These are phyloP conservation scores for Fraxinus baroniana DNA, from an alignment of 305 asterid genomes.

Conservation along the genomic window DNA sequence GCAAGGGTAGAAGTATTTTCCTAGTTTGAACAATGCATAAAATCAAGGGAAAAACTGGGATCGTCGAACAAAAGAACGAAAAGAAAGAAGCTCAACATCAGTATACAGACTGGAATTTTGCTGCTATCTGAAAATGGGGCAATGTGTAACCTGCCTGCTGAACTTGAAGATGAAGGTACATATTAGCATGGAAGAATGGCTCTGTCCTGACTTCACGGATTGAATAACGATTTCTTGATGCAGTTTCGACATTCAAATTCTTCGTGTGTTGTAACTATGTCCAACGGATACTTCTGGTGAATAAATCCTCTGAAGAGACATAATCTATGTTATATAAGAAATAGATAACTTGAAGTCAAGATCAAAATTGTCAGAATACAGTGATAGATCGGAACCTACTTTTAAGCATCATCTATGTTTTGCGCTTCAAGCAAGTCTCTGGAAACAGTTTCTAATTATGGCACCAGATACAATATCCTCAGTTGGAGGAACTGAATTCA, in stretches of 20 bases:
- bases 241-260: constrained; percentile 83
- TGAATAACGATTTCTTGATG: constrained; percentile 66
- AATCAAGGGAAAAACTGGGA: background rate
- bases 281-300: constrained; percentile 68
- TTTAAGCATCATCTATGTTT: constrained; percentile 60
- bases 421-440: constrained; percentile 69
- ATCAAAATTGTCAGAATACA: background rate
- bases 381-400: constrained; percentile 31
- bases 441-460: constrained; percentile 61
- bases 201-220: constrained; percentile 48
- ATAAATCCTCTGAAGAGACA: constrained; percentile 52
- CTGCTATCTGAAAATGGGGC: background rate
- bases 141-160: constrained; percentile 53
- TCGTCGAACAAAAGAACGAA: background rate
- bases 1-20: background rate
- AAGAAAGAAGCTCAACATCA: background rate
- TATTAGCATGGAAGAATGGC: constrained; percentile 88
- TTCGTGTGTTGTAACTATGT: constrained; percentile 66
- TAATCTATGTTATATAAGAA: too few relatives aligned
- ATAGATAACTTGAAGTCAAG: background rate
- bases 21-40: background rate
- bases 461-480: constrained; percentile 64
- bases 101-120: background rate
- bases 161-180: constrained; percentile 77
- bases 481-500: constrained; percentile 75